These are phyloP conservation scores for Silene vulgaris DNA, from an alignment of 179 eudicot species.

Conservation along the genomic window DNA sequence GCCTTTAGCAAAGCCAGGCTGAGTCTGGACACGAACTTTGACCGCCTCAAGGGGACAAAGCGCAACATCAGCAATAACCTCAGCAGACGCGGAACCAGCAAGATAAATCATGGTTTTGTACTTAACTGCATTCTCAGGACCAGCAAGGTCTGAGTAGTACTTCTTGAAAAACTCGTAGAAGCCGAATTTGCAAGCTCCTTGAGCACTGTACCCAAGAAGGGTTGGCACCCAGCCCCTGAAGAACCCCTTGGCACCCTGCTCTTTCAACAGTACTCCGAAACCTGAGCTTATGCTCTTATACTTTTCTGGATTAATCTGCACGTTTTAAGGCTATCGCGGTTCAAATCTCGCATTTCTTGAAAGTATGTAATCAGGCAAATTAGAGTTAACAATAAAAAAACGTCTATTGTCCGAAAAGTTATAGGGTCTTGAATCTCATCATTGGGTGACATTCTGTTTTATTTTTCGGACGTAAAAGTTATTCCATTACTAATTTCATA, in stretches of 20 bases:
- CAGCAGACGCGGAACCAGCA: slow-evolving; percentile 77
- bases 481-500: too few relatives aligned
- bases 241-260: slow-evolving; percentile 61
- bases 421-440: too few relatives aligned
- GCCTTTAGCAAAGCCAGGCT: slow-evolving; percentile 75
- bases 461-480: too few relatives aligned
- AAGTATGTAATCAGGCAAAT: not conserved
- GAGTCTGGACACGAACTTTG: slow-evolving; percentile 74
- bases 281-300: slow-evolving; percentile 58
- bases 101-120: slow-evolving; percentile 62
- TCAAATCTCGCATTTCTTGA: too few relatives aligned
- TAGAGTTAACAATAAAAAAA: slow-evolving; percentile 15
- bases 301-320: slow-evolving; percentile 68
- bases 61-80: slow-evolving; percentile 61
- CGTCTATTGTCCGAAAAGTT: too few relatives aligned
- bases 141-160: slow-evolving; percentile 70
- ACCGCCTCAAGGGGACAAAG: slow-evolving; percentile 82
- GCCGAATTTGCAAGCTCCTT: slow-evolving; percentile 68
- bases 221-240: slow-evolving; percentile 83
- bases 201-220: slow-evolving; percentile 69
- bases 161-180: slow-evolving; percentile 73
- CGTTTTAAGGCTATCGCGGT: too few relatives aligned
- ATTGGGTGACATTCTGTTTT: too few relatives aligned
- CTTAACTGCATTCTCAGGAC: slow-evolving; percentile 55
- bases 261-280: slow-evolving; percentile 52